phyloP scores from a whole-genome alignment of 139 green algal species.

The Chlamydomonas eustigma region DNA sequence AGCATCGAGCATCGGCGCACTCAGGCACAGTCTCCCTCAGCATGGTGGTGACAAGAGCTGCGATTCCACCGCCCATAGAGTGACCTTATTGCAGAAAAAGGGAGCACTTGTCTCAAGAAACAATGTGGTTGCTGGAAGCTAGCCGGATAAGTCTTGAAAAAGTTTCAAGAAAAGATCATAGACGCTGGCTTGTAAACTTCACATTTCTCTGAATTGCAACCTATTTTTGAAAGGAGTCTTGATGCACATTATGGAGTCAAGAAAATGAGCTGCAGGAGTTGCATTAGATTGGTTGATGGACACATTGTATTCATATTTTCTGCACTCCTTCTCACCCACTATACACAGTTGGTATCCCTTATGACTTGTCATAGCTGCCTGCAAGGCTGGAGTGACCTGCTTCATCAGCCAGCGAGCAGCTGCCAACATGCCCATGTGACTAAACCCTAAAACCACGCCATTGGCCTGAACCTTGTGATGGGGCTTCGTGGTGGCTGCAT shows the following conservation, averaged over 20 bases:
- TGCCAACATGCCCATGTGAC: constrained; percentile 88
- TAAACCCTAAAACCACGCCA: constrained; percentile 73
- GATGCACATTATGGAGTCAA: too few relatives aligned
- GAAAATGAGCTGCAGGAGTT: too few relatives aligned
- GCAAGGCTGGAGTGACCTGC: constrained; percentile 33
- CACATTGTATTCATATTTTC: too few relatives aligned
- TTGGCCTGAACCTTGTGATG: constrained; percentile 70
- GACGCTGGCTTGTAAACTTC: too few relatives aligned
- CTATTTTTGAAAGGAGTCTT: too few relatives aligned
- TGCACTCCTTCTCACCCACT: constrained; percentile 42
- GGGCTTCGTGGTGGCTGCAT: constrained; percentile 66
- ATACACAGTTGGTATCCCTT: constrained; percentile 50
- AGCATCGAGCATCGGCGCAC: constrained; percentile 53
- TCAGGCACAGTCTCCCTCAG: constrained; percentile 31
- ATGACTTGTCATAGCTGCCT: constrained; percentile 36
- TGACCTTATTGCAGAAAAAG: constrained; percentile 59
- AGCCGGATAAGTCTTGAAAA: too few relatives aligned
- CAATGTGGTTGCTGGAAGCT: too few relatives aligned
- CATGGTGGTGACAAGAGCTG: constrained; percentile 89
- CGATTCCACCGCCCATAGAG: constrained; percentile 79
- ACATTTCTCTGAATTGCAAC: too few relatives aligned
- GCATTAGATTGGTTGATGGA: too few relatives aligned
- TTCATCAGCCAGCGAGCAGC: constrained; percentile 70
- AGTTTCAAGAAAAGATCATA: too few relatives aligned
- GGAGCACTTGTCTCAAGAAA: too few relatives aligned